Evolutionary conservation across 768 basidiomycete species (phyloP).

Genomic region (Lenzites betulinus): DNA sequence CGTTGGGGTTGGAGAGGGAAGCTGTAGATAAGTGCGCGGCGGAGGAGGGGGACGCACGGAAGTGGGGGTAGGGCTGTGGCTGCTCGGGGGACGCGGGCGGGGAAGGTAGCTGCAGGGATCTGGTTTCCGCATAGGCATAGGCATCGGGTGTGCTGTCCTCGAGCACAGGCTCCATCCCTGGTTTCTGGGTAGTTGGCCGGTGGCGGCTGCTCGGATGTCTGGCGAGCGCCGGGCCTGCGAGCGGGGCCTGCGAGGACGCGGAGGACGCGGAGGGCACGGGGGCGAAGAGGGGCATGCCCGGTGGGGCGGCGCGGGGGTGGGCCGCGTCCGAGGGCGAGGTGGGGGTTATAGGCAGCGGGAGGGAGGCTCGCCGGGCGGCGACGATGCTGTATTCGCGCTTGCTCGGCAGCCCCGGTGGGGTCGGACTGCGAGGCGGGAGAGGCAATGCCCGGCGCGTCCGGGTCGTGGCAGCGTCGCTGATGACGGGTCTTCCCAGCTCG

Average conservation of each 20-base stretch:
- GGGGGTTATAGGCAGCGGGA: constrained; percentile 20
- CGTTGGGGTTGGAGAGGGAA: too few relatives aligned
- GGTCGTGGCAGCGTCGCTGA: constrained; percentile 2
- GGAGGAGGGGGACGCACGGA: too few relatives aligned
- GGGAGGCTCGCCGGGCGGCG: constrained; percentile 3
- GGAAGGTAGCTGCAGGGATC: constrained; percentile 31
- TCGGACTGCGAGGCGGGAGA: constrained; percentile 25
- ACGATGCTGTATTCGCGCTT: constrained; percentile 17
- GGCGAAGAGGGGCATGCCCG: constrained; percentile 5
- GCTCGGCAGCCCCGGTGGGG: constrained; percentile 26
- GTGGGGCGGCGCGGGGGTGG: constrained; percentile 2
- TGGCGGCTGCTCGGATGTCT: constrained; percentile 10
- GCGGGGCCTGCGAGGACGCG: not conserved
- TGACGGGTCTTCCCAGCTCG: constrained; percentile 17
- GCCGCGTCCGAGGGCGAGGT: constrained; percentile 7
- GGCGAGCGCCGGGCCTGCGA: not conserved
- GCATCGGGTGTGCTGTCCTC: constrained; percentile 22
- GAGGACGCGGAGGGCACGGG: not conserved
- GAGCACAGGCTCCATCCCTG: constrained; percentile 26
- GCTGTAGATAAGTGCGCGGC: not conserved
- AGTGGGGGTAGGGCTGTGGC: constrained; percentile 14
- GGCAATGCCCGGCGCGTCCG: constrained; percentile 20
- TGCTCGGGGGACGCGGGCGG: constrained; percentile 32
- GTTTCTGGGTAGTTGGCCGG: constrained; percentile 1
- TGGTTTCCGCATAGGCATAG: constrained; percentile 17